These are phyloP conservation scores for Ophiosphaerella korrae DNA, from an alignment of 2,329 filamentous ascomycete species.

Conservation along the genomic window DNA sequence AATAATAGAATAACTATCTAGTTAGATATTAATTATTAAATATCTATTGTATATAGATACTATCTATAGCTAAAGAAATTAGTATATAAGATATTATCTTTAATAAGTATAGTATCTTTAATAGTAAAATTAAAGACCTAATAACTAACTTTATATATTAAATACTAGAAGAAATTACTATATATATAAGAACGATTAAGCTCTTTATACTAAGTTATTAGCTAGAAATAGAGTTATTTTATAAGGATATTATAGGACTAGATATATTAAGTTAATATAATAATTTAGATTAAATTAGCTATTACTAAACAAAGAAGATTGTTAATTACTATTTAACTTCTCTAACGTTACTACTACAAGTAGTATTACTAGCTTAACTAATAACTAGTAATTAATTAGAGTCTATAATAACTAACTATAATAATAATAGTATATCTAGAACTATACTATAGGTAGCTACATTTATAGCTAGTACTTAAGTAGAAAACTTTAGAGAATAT, in stretches of 20 bases:
- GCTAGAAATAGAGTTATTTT: neutral
- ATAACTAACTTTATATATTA: conserved; percentile 9
- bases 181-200: conserved; percentile 1
- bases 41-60: conserved; percentile 8
- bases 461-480: conserved; percentile 1
- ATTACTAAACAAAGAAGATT: no score
- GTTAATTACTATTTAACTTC: no score
- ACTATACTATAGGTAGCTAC: neutral
- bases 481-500: neutral
- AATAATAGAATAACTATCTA: conserved; percentile 11
- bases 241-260: neutral
- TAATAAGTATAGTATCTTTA: conserved; percentile 4
- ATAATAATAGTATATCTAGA: no score
- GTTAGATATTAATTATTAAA: conserved; percentile 8
- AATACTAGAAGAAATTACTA: conserved; percentile 7
- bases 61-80: conserved; percentile 3
- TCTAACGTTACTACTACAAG: no score
- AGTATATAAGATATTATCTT: conserved; percentile 7
- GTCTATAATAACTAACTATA: no score
- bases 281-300: no score
- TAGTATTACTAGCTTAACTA: neutral
- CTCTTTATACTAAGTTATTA: neutral
- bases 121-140: conserved; percentile 1
- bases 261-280: no score
- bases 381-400: neutral